Evolutionary conservation across 331 rosid species (phyloP).

Genomic region (Acacia pycnantha): DNA sequence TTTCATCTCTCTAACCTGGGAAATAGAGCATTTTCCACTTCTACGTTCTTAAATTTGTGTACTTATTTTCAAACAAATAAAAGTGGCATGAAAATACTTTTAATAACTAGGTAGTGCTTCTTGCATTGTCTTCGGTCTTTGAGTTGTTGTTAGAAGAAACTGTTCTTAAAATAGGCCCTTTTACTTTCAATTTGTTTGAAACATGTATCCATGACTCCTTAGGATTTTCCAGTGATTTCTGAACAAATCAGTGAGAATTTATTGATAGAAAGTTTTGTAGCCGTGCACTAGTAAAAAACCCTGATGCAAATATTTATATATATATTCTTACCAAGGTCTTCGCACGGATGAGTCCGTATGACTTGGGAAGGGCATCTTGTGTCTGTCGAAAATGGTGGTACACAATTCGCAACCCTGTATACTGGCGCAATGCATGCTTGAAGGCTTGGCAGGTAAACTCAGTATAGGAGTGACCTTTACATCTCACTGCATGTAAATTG

Average conservation of each 20-base stretch:
- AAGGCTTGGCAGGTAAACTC: conserved; percentile 98
- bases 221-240: conserved; percentile 15
- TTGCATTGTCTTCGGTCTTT: neutral
- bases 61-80: neutral
- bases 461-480: conserved; percentile 15
- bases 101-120: neutral
- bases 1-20: conserved; percentile 1
- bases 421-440: conserved; percentile 92
- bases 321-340: conserved; percentile 49
- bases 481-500: conserved; percentile 12
- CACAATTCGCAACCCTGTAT: conserved; percentile 84
- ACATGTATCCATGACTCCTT: neutral
- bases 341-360: conserved; percentile 79
- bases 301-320: neutral
- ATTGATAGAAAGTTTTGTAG: conserved; percentile 1
- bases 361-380: conserved; percentile 85
- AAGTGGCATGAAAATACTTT: neutral
- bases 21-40: neutral
- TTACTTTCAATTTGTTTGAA: conserved; percentile 20
- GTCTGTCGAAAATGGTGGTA: conserved; percentile 97
- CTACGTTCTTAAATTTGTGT: neutral
- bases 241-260: conserved; percentile 24
- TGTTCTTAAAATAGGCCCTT: conserved; percentile 1
- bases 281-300: conserved; percentile 5
- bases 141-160: neutral